Evolutionary conservation across 2,329 filamentous ascomycete species (phyloP), one percentile per base, ranked within the genome.

Genomic region (Cordyceps cateniannulata): DNA sequence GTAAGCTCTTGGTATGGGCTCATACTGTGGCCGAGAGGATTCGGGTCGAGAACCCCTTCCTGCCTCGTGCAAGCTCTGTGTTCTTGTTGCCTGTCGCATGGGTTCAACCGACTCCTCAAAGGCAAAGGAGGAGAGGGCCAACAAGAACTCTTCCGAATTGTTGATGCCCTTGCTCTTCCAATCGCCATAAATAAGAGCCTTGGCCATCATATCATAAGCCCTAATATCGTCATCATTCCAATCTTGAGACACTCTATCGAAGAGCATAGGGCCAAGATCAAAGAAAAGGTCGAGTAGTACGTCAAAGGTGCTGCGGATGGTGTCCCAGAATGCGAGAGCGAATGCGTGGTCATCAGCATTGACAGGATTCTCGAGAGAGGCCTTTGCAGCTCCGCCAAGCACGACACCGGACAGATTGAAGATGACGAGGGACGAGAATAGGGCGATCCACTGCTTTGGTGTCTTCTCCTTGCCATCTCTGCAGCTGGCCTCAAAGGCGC

Each of bases 371-470:
- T 62, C 60, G 12, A 52, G 60, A 3, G 53, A 45, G 22, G 60
- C 53, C 35, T 47, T 27, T 5, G 56, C 25, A 10, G 81, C 71
- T 60, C 83, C 80, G 18, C 79, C 72, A 5, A 85, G 70, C 1
- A 85, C 74, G 1, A 81, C 81, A 53, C 79, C 77, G 22, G 80
- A 76, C 29, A 82, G 73, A 66, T 81, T 85, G 66, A 85, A 84
- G n/a, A 85, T 79, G 68, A 82, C 84, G 20, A 85, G 69, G 14
- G 83, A 79, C 54, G 82, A 72, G 62, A 85, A 83, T 4, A 78
- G 68, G 2, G 82, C 79, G 18, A 84, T 68, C 77, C 81, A 83
- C 59, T 74, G 74, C 75, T 76, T 9, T 76, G 71, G 25, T 74
- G 73, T 71, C 69, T n/a, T 71, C 71, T 25, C 74, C 72, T 60